A percentile compares a stretch with the other conserved stretches of the same genome.
Evolutionary conservation across 768 basidiomycete species (phyloP).

Genomic region (Infundibulicybe gibba): DNA sequence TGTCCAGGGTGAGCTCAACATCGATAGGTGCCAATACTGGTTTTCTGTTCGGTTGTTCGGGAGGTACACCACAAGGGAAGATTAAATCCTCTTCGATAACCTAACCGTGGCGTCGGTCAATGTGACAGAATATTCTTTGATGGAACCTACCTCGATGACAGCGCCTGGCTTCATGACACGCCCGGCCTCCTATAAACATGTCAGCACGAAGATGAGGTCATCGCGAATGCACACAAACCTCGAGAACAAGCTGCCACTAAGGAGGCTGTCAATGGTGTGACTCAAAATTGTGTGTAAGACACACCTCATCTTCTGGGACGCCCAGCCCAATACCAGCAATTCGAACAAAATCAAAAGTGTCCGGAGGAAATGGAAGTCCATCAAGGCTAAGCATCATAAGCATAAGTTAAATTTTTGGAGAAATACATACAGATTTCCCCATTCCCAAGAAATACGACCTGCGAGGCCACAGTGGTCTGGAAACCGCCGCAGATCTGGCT

Average conservation of each 20-base stretch:
- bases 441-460: slow-evolving; percentile 58
- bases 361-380: slow-evolving; percentile 53
- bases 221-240: slow-evolving; percentile 31
- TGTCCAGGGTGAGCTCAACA: slow-evolving; percentile 15
- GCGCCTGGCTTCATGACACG: slow-evolving; percentile 64
- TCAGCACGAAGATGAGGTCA: slow-evolving; percentile 5
- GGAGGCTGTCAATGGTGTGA: slow-evolving; percentile 7
- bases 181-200: slow-evolving; percentile 50
- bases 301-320: slow-evolving; percentile 68
- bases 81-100: slow-evolving; percentile 72
- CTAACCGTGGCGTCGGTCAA: slow-evolving; percentile 26
- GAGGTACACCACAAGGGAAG: slow-evolving; percentile 49
- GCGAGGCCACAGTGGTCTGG: slow-evolving; percentile 37
- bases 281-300: neutral
- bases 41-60: slow-evolving; percentile 5
- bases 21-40: slow-evolving; percentile 12
- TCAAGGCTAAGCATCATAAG: slow-evolving; percentile 44
- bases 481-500: slow-evolving; percentile 43
- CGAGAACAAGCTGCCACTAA: slow-evolving; percentile 64
- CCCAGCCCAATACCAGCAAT: slow-evolving; percentile 62
- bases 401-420: slow-evolving; percentile 3
- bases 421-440: slow-evolving; percentile 57
- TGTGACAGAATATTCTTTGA: neutral
- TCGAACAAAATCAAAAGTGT: slow-evolving; percentile 63
- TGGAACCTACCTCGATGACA: slow-evolving; percentile 53